These are phyloP conservation scores for Phytophthora colocasiae DNA, from an alignment of 352 stramenopile genomes.

Conservation along the genomic window DNA sequence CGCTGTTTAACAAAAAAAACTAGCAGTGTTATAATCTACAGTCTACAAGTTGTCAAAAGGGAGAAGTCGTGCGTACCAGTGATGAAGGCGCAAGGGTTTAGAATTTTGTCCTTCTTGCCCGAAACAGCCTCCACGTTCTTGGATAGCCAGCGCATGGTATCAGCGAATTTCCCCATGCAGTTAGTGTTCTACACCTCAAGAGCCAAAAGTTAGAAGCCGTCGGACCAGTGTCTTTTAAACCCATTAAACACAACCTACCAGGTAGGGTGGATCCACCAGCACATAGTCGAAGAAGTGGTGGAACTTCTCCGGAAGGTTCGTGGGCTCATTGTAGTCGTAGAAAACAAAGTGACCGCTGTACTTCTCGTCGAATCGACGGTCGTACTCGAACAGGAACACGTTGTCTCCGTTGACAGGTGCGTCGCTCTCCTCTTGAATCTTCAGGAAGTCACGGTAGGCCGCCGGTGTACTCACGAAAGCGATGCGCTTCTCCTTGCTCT, in stretches of 20 bases:
- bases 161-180: constrained; percentile 66
- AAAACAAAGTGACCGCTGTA: constrained; percentile 63
- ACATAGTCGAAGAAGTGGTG: constrained; percentile 71
- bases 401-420: constrained; percentile 38
- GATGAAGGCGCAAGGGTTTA: constrained; percentile 61
- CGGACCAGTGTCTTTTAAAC: neutral
- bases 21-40: constrained; percentile 9
- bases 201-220: neutral
- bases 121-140: constrained; percentile 44
- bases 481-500: constrained; percentile 55
- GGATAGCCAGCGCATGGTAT: constrained; percentile 61
- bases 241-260: constrained; percentile 37
- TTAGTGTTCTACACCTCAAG: constrained; percentile 46
- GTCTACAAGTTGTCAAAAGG: neutral
- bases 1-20: constrained; percentile 28
- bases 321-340: constrained; percentile 67
- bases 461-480: constrained; percentile 65
- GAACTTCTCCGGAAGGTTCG: constrained; percentile 53
- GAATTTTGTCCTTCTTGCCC: constrained; percentile 46
- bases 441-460: constrained; percentile 53
- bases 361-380: constrained; percentile 61
- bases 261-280: constrained; percentile 60
- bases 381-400: constrained; percentile 66
- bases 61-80: constrained; percentile 40
- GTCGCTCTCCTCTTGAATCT: constrained; percentile 45